Evolutionary conservation across 805 yeast genomes (phyloP), one percentile per base, ranked within the genome.

Genomic region (Pichia paraexigua): DNA sequence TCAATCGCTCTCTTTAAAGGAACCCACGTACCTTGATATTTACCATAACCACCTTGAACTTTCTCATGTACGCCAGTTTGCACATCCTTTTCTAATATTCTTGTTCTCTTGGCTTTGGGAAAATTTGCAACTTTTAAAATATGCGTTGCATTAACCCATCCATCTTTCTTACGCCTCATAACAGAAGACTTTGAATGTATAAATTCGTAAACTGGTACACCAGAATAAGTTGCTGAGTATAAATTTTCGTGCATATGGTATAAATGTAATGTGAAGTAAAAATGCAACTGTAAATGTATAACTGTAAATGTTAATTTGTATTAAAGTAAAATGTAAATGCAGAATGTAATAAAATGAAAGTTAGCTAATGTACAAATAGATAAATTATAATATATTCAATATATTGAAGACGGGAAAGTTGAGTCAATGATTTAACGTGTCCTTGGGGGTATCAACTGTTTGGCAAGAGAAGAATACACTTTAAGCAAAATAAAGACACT

Each of bases 21-120:
- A 10, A 91, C 91, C 97, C 97, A 91, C 2, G 97, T 91, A 18
- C 97, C 97, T 67, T 92, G 98, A 67, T 90, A 92, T 63, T 91
- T 84, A 49, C 98, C 98, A 65, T 90, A 91, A 2, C 98, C 98
- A 55, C 98, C 98, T 67, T 91, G 98, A 22, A 91, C 89, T 66
- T 92, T 92, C 62, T 91, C 97, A 65, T 91, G 97, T 20, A 74
- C 69, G 6, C 95, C 96, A 42, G 77, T 78, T 63, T 92, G 97
- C n/a, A 92, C 96, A 56, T 91, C 97, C 61, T 85, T 82, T 65
- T 91, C 98, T 59, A 91, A 75, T 55, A 91, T 89, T 60, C 95
- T 83, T 20, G 97, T 91, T 58, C 98, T 73, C 66, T 87, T 89
- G 1, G 97, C 96, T 68, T 91, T 91, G 54, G 97, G 95, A 66